Conservation (phyloP, 1,284 basidiomycete species). For the Naganishia sp. region DNA sequence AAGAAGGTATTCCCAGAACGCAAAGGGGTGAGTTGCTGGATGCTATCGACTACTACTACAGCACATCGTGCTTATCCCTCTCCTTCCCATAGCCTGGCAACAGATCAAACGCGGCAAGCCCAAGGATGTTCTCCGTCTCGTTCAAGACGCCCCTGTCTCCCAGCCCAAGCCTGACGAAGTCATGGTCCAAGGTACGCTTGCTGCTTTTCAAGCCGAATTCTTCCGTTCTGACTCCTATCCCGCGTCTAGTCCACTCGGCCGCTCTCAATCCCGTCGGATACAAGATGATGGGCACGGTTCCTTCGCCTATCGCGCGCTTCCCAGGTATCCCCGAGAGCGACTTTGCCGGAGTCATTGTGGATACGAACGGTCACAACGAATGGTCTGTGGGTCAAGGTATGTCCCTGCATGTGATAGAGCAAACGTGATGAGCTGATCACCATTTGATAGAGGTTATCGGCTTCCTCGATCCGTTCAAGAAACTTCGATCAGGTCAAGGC, state of each 20-base stretch:
- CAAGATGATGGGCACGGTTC: slow-evolving; percentile 30
- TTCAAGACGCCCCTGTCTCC: slow-evolving; percentile 29
- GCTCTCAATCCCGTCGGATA: slow-evolving; percentile 35
- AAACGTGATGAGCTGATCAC: background rate
- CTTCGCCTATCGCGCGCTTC: slow-evolving; percentile 21
- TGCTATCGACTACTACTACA: background rate
- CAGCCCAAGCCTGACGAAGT: slow-evolving; percentile 28
- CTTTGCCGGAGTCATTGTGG: slow-evolving; percentile 34
- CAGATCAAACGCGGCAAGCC: slow-evolving; percentile 32
- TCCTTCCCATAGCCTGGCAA: slow-evolving; percentile 29
- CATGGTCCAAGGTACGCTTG: slow-evolving; percentile 31
- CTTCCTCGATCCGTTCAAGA: slow-evolving; percentile 1
- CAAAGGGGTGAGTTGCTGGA: background rate
- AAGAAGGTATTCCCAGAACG: slow-evolving; percentile 7
- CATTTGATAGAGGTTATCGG: slow-evolving; percentile 8
- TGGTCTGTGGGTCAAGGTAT: slow-evolving; percentile 26
- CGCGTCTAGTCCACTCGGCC: slow-evolving; percentile 26
- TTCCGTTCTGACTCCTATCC: background rate
- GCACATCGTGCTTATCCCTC: background rate
- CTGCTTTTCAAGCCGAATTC: background rate
- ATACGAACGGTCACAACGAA: slow-evolving; percentile 18
- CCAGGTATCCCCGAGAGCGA: slow-evolving; percentile 34
- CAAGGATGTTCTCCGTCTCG: slow-evolving; percentile 31
- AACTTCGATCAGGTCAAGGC: slow-evolving; percentile 19
- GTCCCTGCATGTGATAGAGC: background rate